These are phyloP conservation scores for Xylaria telfairii DNA, from an alignment of 495 filamentous ascomycete genomes.

Conservation along the genomic window DNA sequence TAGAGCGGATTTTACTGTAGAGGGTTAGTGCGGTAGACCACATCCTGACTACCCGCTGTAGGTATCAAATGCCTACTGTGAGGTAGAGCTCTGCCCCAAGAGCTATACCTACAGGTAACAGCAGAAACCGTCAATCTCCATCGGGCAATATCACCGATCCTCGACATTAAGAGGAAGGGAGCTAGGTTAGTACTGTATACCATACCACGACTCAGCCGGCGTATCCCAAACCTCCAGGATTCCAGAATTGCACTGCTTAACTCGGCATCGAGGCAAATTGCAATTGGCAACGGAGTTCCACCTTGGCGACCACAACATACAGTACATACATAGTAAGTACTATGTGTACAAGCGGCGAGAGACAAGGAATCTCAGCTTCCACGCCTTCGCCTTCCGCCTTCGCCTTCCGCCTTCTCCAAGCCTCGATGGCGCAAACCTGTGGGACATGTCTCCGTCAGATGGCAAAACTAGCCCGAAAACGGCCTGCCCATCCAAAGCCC, in stretches of 20 bases:
- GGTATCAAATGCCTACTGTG: too few relatives aligned
- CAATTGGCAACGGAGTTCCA: not conserved
- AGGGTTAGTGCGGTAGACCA: not conserved
- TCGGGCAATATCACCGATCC: constrained; percentile 17
- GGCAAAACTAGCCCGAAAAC: not conserved
- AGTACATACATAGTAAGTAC: too few relatives aligned
- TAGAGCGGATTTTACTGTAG: not conserved
- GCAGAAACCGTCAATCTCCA: not conserved
- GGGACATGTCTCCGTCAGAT: constrained; percentile 18
- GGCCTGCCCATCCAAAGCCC: not conserved
- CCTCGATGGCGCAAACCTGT: constrained; percentile 6
- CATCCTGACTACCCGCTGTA: too few relatives aligned
- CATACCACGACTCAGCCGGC: not conserved
- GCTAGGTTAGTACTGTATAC: too few relatives aligned
- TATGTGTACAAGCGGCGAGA: not conserved
- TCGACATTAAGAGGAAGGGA: constrained; percentile 4
- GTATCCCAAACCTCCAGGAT: too few relatives aligned
- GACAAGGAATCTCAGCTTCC: constrained; percentile 10
- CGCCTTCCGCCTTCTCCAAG: constrained; percentile 2
- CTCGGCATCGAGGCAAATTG: constrained; percentile 1
- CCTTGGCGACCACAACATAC: not conserved
- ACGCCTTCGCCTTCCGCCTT: not conserved
- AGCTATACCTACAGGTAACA: not conserved
- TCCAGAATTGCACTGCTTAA: not conserved
- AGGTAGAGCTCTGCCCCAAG: not conserved